A percentile compares a stretch with the other conserved stretches of the same genome.
Conservation (phyloP, 192 early-diverging fungal species). For the Coemansia sp. region DNA sequence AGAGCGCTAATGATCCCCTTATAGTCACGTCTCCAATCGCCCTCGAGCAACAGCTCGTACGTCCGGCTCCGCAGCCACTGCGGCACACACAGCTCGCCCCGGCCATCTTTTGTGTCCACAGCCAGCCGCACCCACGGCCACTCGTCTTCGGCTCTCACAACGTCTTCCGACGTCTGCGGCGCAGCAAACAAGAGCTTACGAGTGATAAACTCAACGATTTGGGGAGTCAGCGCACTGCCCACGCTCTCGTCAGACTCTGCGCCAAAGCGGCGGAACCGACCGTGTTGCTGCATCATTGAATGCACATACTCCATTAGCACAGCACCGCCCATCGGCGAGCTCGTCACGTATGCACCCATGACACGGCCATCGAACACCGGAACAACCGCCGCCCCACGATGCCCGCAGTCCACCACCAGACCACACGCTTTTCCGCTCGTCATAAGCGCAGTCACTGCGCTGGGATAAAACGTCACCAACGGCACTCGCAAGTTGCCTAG, state of each 20-base stretch:
- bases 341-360: constrained; percentile 7
- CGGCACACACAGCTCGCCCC: constrained; percentile 57
- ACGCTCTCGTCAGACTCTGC: not conserved
- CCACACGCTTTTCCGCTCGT: constrained; percentile 76
- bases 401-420: constrained; percentile 84
- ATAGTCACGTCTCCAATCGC: constrained; percentile 64
- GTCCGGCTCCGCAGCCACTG: constrained; percentile 85
- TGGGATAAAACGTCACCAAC: constrained; percentile 72
- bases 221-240: not conserved
- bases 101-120: constrained; percentile 51
- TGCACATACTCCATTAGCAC: constrained; percentile 13
- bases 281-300: constrained; percentile 10
- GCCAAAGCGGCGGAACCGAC: constrained; percentile 10
- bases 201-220: not conserved
- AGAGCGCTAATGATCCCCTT: constrained; percentile 58
- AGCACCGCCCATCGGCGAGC: constrained; percentile 20
- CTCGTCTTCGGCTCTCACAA: too few relatives aligned
- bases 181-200: constrained; percentile 1
- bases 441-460: constrained; percentile 67
- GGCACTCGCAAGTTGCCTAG: constrained; percentile 80
- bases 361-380: constrained; percentile 62
- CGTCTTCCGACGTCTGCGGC: not conserved
- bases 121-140: constrained; percentile 7
- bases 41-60: constrained; percentile 76
- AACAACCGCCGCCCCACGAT: constrained; percentile 70